Evolutionary conservation across 305 asterid species (phyloP).

Genomic region (Fraxinus sp.): DNA sequence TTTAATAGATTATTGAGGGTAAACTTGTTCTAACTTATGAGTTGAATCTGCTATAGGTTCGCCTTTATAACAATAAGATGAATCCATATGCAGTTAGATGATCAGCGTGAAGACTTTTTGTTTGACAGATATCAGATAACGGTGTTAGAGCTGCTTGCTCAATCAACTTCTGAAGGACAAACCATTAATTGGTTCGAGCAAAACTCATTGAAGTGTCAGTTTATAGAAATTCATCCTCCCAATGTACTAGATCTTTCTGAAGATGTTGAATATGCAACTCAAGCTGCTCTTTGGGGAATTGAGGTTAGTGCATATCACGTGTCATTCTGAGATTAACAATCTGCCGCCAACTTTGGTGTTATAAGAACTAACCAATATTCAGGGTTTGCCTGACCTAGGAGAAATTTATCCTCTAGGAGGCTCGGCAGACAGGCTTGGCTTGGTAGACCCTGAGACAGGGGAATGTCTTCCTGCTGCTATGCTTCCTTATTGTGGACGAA

Average conservation of each 20-base stretch:
- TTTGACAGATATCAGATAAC: slow-evolving; percentile 72
- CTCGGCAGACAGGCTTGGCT: slow-evolving; percentile 95
- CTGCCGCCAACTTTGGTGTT: slow-evolving; percentile 29
- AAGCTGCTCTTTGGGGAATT: slow-evolving; percentile 96
- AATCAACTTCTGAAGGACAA: slow-evolving; percentile 54
- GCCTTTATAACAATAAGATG: not conserved
- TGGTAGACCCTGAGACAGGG: slow-evolving; percentile 80
- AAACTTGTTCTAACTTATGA: not conserved
- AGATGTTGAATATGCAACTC: slow-evolving; percentile 78
- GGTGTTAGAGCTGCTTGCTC: slow-evolving; percentile 77
- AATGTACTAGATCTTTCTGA: slow-evolving; percentile 75
- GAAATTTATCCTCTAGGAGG: slow-evolving; percentile 99
- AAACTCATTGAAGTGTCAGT: slow-evolving; percentile 41
- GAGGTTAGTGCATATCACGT: slow-evolving; percentile 61
- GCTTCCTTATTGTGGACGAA: slow-evolving; percentile 98
- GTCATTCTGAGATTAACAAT: slow-evolving; percentile 16
- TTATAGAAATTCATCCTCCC: slow-evolving; percentile 83
- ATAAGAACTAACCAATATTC: slow-evolving; percentile 48
- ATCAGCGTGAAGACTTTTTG: slow-evolving; percentile 21
- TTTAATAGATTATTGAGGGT: slow-evolving; percentile 10
- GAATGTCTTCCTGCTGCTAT: slow-evolving; percentile 99
- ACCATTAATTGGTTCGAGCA: slow-evolving; percentile 46
- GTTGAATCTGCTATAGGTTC: slow-evolving; percentile 11
- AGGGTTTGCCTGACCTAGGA: slow-evolving; percentile 98
- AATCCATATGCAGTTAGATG: slow-evolving; percentile 14